These are phyloP conservation scores for Neurospora crassa DNA, from an alignment of 2,329 filamentous ascomycete genomes.

Conservation along the genomic window DNA sequence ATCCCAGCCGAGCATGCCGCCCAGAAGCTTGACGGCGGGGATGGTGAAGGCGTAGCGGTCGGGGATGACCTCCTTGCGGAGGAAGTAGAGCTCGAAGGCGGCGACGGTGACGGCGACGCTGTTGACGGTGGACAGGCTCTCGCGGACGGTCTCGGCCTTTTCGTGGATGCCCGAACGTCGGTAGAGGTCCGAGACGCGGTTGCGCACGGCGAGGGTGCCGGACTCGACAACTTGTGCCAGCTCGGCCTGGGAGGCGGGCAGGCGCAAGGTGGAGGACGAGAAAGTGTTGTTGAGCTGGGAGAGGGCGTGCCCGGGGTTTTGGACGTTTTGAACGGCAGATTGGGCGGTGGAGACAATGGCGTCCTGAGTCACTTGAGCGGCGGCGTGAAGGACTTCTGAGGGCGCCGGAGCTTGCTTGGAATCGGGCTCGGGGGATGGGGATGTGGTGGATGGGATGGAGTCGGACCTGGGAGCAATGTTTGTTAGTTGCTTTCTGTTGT, in stretches of 20 bases:
- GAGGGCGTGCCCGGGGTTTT: slow-evolving; percentile 42
- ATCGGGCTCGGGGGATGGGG: not conserved
- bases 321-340: slow-evolving; percentile 25
- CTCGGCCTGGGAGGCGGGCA: slow-evolving; percentile 71
- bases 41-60: slow-evolving; percentile 65
- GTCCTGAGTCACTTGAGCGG: slow-evolving; percentile 2
- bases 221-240: slow-evolving; percentile 70
- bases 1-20: slow-evolving; percentile 29
- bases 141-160: slow-evolving; percentile 54
- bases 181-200: slow-evolving; percentile 55
- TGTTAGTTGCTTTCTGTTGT: not conserved
- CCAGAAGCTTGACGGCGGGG: slow-evolving; percentile 47
- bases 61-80: slow-evolving; percentile 63
- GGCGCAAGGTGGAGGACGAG: slow-evolving; percentile 52
- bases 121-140: slow-evolving; percentile 60
- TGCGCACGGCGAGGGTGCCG: slow-evolving; percentile 55
- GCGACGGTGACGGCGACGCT: slow-evolving; percentile 61
- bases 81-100: slow-evolving; percentile 58
- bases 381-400: not conserved
- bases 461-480: not conserved
- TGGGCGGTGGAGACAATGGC: slow-evolving; percentile 4
- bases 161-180: slow-evolving; percentile 58
- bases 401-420: not conserved
- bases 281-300: slow-evolving; percentile 24
- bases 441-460: not conserved